phyloP scores from a whole-genome alignment of 495 filamentous ascomycete genomes.

The Aspergillus cristatus region DNA sequence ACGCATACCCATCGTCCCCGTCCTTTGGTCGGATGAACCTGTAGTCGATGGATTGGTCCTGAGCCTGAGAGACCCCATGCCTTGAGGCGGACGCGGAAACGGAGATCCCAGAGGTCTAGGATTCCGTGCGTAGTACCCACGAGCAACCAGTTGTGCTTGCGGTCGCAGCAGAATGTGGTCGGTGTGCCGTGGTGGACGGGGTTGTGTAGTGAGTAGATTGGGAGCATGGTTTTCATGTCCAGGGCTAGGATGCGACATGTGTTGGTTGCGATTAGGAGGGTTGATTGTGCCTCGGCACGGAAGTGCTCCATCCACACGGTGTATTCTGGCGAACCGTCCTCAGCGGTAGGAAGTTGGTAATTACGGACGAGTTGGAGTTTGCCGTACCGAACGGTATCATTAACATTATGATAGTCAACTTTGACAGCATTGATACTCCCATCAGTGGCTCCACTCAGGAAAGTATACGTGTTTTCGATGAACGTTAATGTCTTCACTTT shows the following conservation, averaged over 20 bases:
- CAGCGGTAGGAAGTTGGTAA: conserved; percentile 56
- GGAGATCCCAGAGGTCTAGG: conserved; percentile 90
- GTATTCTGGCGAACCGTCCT: conserved; percentile 47
- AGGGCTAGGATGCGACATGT: conserved; percentile 71
- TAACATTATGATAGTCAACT: conserved; percentile 60
- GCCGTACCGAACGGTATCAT: conserved; percentile 59
- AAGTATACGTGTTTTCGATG: conserved; percentile 88
- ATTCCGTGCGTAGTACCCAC: conserved; percentile 90
- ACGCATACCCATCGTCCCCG: conserved; percentile 76
- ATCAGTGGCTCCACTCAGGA: conserved; percentile 81
- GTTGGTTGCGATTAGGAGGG: conserved; percentile 80
- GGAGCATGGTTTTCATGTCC: conserved; percentile 79
- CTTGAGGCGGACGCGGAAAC: conserved; percentile 79
- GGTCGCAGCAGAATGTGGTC: conserved; percentile 84
- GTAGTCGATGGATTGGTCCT: conserved; percentile 69
- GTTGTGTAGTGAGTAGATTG: conserved; percentile 74
- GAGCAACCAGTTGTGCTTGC: conserved; percentile 78
- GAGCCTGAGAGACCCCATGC: conserved; percentile 83
- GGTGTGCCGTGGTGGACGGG: conserved; percentile 90
- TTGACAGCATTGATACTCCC: conserved; percentile 85
- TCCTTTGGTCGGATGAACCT: conserved; percentile 67
- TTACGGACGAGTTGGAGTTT: conserved; percentile 67
- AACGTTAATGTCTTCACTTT: conserved; percentile 77
- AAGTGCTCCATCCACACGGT: conserved; percentile 91
- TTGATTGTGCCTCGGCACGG: conserved; percentile 69